Evolutionary conservation across 202 grass and related monocot genomes (phyloP).

Genomic region (Dendrocalamus latiflorus): DNA sequence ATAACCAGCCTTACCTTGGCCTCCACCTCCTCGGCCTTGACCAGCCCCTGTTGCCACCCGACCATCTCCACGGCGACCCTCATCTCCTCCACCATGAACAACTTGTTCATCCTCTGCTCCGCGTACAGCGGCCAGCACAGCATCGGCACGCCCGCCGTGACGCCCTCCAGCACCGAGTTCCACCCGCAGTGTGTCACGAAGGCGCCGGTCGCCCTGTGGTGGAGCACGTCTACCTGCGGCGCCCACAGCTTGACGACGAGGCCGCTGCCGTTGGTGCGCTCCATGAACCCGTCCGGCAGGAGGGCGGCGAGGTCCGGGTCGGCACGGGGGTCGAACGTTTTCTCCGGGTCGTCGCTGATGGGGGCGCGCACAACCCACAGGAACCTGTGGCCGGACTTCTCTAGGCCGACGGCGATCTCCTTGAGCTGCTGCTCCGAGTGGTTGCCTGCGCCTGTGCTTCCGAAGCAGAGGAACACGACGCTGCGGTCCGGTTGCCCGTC

Average conservation of each 20-base stretch:
- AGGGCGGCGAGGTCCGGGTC: neutral
- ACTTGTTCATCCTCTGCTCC: conserved; percentile 22
- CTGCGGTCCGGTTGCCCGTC: conserved; percentile 34
- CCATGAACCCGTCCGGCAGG: neutral
- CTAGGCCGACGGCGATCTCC: conserved; percentile 42
- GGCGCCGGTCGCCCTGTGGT: conserved; percentile 14
- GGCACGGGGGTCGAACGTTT: neutral
- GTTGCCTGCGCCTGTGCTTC: neutral
- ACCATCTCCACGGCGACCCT: too few species aligned
- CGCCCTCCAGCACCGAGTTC: conserved; percentile 51
- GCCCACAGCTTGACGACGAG: conserved; percentile 4
- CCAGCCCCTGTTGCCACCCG: too few species aligned
- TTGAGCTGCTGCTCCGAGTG: conserved; percentile 40
- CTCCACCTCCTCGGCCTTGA: too few species aligned
- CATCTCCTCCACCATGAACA: too few species aligned
- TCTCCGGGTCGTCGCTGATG: neutral
- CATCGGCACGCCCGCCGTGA: conserved; percentile 46
- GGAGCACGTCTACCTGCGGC: conserved; percentile 22
- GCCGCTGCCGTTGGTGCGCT: neutral
- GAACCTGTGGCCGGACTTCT: conserved; percentile 44
- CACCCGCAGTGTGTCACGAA: conserved; percentile 59
- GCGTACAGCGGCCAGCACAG: conserved; percentile 52
- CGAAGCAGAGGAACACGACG: conserved; percentile 61
- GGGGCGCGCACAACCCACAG: conserved; percentile 39
- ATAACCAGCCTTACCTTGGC: too few species aligned